phyloP scores from a whole-genome alignment of 2,329 filamentous ascomycete genomes.

The Sporothrix globosa region DNA sequence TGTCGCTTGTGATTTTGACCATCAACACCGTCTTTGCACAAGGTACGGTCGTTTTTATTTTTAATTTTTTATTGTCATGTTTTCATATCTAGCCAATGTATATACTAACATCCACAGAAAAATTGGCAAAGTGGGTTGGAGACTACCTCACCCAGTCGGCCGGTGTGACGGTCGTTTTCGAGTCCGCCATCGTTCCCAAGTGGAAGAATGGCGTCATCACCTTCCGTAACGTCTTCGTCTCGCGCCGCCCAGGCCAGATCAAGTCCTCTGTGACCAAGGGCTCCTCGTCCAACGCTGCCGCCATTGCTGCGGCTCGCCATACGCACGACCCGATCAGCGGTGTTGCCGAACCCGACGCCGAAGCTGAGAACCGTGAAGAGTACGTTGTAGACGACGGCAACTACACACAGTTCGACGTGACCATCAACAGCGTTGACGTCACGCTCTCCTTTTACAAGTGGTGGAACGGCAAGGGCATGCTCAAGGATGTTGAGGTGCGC shows the following conservation, averaged over 20 bases:
- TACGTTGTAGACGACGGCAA: slow-evolving; percentile 75
- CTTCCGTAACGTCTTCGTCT: slow-evolving; percentile 96
- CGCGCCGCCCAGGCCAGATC: slow-evolving; percentile 80
- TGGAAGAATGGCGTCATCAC: slow-evolving; percentile 96
- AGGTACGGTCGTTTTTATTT: slow-evolving; percentile 53
- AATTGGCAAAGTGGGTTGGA: slow-evolving; percentile 86
- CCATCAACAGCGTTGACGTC: slow-evolving; percentile 92
- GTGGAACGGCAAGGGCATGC: slow-evolving; percentile 93
- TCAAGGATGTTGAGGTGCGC: slow-evolving; percentile 91
- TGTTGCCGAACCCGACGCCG: neutral
- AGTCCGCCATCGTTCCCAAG: slow-evolving; percentile 94
- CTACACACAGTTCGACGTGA: slow-evolving; percentile 96
- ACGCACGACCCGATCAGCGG: slow-evolving; percentile 31
- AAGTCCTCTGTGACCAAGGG: slow-evolving; percentile 88
- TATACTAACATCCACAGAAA: slow-evolving; percentile 61
- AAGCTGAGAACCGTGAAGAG: slow-evolving; percentile 47
- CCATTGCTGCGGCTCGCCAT: slow-evolving; percentile 70
- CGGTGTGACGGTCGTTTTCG: slow-evolving; percentile 91
- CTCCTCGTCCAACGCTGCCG: slow-evolving; percentile 80
- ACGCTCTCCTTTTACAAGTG: slow-evolving; percentile 97
- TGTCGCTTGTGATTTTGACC: slow-evolving; percentile 84
- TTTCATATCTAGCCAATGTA: neutral
- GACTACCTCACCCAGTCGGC: slow-evolving; percentile 95
- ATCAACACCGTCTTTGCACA: slow-evolving; percentile 98
- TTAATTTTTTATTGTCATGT: no score